Evolutionary conservation across 441 rosid species (phyloP).

Genomic region (Populus hybrid): DNA sequence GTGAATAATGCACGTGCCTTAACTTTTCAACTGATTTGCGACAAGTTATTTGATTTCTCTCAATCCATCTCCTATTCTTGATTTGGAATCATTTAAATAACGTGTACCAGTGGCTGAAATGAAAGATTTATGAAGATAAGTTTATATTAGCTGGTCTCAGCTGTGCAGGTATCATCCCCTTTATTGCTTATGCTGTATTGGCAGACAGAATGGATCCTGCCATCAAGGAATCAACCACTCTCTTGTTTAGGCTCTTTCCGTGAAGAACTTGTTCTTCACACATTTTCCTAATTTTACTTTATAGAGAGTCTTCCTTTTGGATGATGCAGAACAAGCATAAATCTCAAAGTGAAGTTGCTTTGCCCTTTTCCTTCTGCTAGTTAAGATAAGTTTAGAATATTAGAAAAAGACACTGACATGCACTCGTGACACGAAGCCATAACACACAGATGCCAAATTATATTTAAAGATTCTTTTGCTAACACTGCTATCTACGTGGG

Average conservation of each 20-base stretch:
- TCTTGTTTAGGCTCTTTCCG: too few species aligned
- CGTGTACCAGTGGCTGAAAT: too few species aligned
- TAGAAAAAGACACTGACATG: background rate
- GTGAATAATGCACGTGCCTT: background rate
- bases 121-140: background rate
- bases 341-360: background rate
- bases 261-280: background rate
- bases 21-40: too few species aligned
- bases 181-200: too few species aligned
- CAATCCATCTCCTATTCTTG: too few species aligned
- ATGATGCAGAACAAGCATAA: background rate
- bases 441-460: background rate
- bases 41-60: too few species aligned
- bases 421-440: background rate
- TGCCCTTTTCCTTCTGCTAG: background rate
- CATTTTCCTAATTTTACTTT: background rate
- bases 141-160: background rate
- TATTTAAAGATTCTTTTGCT: background rate
- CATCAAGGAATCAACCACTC: too few species aligned
- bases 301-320: background rate
- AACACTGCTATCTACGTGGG: background rate
- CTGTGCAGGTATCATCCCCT: background rate
- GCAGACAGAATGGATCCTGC: too few species aligned
- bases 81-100: too few species aligned
- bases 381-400: background rate